Base-by-base conservation (phyloP, 2,329 filamentous ascomycete species). In the Sarocladiaceae sp. region DNA sequence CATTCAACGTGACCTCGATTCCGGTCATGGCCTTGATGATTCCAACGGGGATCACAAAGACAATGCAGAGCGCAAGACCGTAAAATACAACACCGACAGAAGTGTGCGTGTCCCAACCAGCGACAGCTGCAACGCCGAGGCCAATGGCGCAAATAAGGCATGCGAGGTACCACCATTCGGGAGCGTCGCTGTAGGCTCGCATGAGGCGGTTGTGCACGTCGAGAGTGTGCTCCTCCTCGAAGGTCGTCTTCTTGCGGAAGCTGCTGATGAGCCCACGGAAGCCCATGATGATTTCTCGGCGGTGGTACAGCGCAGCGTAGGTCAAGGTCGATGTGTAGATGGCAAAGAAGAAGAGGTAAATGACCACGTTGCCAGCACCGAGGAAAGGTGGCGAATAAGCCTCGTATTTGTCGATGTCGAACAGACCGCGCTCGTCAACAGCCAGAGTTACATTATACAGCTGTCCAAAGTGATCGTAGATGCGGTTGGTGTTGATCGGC, bases 341-440 rank as follows among this genome's bases (percentile, higher is more conserved):
- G 42, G 67, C 72, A 46, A 78, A 78, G 60, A 75, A 77, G 55
- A 71, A 73, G 49, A 73, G 62, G 60, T 77, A 78, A n/a, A 72
- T 62, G 23, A 65, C 60, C n/a, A 73, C 55, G 45, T 72, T 73
- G 13, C 65, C 70, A 11, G 74, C 71, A 1, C 68, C 59, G 20
- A 78, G 55, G 50, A 70, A 78, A 0, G 72, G 71, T 0, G 72
- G 71, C 3, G 72, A 76, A 55, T 78, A 78, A 1, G 57, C 54
- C 29, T 65, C 61, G 51, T 77, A 77, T 44, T 68, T 68, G 23
- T 59, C 57, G 5, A 58, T 50, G 45, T 73, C 63, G 47, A 76
- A 73, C 9, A 72, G 57, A 1, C 66, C 68, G 23, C 62, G 57
- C 3, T 65, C 57, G 50, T 73, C 60, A 44, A 70, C 60, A 10